Percentiles rank a stretch among this genome's conserved stretches.
phyloP scores from a whole-genome alignment of 2,329 filamentous ascomycete species.

The Exophiala aquamarina region DNA sequence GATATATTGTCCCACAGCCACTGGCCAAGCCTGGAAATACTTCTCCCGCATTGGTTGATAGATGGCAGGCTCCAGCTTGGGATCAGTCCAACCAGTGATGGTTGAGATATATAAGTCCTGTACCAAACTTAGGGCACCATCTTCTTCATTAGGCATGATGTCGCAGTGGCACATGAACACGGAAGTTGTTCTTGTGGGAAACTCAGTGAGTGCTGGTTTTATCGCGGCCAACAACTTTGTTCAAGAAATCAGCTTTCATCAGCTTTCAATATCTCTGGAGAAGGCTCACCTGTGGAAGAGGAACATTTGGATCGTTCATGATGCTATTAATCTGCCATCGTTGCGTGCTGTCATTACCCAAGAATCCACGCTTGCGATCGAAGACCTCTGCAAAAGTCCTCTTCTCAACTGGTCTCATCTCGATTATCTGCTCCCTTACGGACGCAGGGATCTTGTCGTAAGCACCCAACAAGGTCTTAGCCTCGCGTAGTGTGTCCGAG shows the following conservation, averaged over 20 bases:
- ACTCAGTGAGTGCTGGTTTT: slow-evolving; percentile 1
- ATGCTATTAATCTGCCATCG: slow-evolving; percentile 3
- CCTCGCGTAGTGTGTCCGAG: slow-evolving; percentile 1
- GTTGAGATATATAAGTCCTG: slow-evolving; percentile 7
- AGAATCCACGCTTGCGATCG: slow-evolving; percentile 1
- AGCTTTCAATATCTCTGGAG: not conserved
- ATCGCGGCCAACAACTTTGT: slow-evolving; percentile 1
- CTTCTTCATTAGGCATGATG: slow-evolving; percentile 6
- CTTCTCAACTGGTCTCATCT: slow-evolving; percentile 1
- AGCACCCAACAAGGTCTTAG: not conserved
- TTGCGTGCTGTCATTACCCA: slow-evolving; percentile 2
- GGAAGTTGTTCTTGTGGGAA: slow-evolving; percentile 4
- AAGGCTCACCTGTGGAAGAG: not conserved
- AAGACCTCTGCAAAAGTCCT: not conserved
- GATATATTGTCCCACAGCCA: slow-evolving; percentile 3
- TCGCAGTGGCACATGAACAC: slow-evolving; percentile 5
- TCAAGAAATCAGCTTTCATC: too few species aligned
- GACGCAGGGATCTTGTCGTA: not conserved
- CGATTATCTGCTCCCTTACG: not conserved
- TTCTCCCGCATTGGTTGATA: slow-evolving; percentile 3
- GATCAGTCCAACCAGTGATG: slow-evolving; percentile 7
- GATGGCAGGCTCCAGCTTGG: slow-evolving; percentile 4
- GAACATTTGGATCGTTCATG: slow-evolving; percentile 3
- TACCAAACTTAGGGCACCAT: not conserved
- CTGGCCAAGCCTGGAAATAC: slow-evolving; percentile 1